These are phyloP conservation scores for Przewalskia tangutica DNA, from an alignment of 257 asterid species.

Conservation along the genomic window DNA sequence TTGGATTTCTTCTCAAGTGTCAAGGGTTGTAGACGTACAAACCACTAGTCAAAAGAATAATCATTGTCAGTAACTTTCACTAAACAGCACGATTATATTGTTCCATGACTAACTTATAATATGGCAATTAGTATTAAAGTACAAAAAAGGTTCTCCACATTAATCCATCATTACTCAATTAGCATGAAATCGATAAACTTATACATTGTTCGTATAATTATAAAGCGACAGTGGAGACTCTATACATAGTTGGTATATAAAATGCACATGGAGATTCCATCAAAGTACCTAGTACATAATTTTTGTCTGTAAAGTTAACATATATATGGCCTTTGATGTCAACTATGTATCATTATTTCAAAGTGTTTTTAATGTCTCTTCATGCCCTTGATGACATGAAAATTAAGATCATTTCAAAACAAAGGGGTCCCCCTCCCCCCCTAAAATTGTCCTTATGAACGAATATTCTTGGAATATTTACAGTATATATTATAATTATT, in stretches of 20 bases:
- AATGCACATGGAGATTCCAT: neutral
- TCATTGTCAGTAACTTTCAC: neutral
- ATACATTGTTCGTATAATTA: neutral
- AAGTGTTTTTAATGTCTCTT: slow-evolving; percentile 10
- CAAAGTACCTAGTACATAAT: slow-evolving; percentile 6
- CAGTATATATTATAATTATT: too few species aligned
- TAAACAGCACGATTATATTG: neutral
- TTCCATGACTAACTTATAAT: neutral
- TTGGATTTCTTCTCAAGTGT: too few species aligned
- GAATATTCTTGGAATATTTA: too few species aligned
- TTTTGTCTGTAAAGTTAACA: slow-evolving; percentile 31
- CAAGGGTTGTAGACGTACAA: neutral
- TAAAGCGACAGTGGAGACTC: neutral
- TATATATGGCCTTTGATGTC: slow-evolving; percentile 17
- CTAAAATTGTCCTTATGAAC: too few species aligned
- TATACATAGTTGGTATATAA: neutral
- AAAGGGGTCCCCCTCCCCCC: too few species aligned
- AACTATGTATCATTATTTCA: slow-evolving; percentile 9
- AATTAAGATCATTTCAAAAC: neutral
- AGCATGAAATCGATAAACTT: neutral
- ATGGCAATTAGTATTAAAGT: neutral
- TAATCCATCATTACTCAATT: neutral
- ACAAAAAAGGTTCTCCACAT: neutral
- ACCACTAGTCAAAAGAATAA: neutral
- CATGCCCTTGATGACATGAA: slow-evolving; percentile 25